These are phyloP conservation scores for Trichoderma erinaceum DNA, from an alignment of 495 filamentous ascomycete species.

Conservation along the genomic window DNA sequence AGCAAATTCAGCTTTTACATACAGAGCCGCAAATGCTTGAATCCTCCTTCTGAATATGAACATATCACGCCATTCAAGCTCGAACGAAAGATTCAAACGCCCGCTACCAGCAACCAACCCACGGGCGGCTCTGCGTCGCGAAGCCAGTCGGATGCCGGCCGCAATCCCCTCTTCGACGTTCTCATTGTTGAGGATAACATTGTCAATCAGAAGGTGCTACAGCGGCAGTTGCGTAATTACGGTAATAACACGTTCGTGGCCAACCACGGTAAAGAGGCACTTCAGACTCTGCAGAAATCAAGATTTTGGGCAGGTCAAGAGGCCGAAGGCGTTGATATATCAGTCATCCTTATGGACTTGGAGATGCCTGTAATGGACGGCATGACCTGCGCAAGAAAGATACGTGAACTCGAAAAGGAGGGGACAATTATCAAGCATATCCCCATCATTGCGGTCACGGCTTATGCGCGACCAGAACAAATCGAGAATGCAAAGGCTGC, in stretches of 20 bases:
- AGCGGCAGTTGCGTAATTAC: constrained; percentile 61
- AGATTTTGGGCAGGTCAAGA: constrained; percentile 39
- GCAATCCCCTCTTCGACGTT: constrained; percentile 30
- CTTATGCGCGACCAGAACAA: constrained; percentile 69
- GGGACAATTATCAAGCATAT: constrained; percentile 52
- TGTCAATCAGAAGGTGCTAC: constrained; percentile 69
- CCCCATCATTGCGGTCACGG: constrained; percentile 75
- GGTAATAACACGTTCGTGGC: constrained; percentile 67
- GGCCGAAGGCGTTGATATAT: constrained; percentile 39
- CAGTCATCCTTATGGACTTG: constrained; percentile 74
- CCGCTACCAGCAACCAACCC: background rate
- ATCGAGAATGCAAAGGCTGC: constrained; percentile 46
- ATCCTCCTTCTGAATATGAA: constrained; percentile 14
- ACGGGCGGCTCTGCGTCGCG: background rate
- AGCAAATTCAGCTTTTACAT: constrained; percentile 82
- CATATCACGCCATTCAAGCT: constrained; percentile 14
- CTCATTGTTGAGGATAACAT: constrained; percentile 83
- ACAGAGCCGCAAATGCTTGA: constrained; percentile 33
- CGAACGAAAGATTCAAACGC: constrained; percentile 3
- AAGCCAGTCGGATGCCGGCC: constrained; percentile 5
- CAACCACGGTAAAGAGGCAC: constrained; percentile 73
- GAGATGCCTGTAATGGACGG: constrained; percentile 91
- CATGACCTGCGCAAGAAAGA: constrained; percentile 61
- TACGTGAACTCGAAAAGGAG: constrained; percentile 55
- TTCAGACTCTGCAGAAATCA: constrained; percentile 44